A percentile compares a stretch with the other conserved stretches of the same genome.
phyloP scores from a whole-genome alignment of 148 eudicot species.

The Rhododendron kiyosumense region DNA sequence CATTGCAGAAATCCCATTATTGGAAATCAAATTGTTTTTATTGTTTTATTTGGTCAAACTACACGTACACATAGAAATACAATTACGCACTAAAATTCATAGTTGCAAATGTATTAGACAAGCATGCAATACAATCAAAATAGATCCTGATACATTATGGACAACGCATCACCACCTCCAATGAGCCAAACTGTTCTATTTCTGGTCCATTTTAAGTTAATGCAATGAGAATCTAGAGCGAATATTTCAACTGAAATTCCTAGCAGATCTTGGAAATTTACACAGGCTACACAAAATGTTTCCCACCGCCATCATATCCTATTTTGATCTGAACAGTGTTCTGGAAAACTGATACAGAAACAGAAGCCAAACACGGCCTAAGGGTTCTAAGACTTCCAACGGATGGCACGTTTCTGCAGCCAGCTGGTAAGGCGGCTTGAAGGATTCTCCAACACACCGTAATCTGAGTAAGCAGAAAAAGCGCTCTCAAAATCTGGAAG shows the following conservation, averaged over 20 bases:
- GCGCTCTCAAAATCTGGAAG: not conserved
- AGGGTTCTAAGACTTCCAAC: not conserved
- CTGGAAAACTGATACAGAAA: not conserved
- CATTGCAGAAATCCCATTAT: not conserved
- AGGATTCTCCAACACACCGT: not conserved
- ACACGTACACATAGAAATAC: not conserved
- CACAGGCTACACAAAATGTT: slow-evolving; percentile 9
- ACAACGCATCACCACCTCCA: not conserved
- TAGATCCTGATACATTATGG: not conserved
- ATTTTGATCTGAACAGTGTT: not conserved
- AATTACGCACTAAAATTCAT: not conserved
- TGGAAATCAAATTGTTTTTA: not conserved
- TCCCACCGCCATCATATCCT: not conserved
- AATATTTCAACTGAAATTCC: not conserved
- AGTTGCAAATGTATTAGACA: not conserved
- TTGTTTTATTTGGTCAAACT: not conserved
- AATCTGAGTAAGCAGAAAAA: not conserved
- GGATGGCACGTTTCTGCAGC: not conserved
- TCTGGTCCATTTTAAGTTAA: not conserved
- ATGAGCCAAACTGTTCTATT: slow-evolving; percentile 4
- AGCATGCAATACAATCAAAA: not conserved
- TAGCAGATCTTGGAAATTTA: slow-evolving; percentile 11
- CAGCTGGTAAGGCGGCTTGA: not conserved
- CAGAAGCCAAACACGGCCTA: not conserved
- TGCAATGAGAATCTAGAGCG: not conserved